Evolutionary conservation across 2,329 filamentous ascomycete species (phyloP).

Genomic region (Fusarium chaquense): DNA sequence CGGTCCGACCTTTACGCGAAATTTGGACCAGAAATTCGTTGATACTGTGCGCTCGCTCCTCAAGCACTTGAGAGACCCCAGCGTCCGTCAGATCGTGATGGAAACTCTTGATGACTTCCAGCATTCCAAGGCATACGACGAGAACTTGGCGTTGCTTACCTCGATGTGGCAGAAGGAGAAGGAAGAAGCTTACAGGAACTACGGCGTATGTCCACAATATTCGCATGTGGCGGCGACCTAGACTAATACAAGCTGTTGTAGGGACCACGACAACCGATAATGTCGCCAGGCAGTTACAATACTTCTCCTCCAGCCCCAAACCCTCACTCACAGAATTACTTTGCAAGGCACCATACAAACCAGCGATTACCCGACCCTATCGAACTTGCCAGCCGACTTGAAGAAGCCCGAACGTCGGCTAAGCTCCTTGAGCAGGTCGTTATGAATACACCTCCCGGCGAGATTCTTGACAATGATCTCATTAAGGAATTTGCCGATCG

Average conservation of each 20-base stretch:
- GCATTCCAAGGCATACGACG: constrained; percentile 77
- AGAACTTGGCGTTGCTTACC: constrained; percentile 76
- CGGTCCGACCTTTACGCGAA: constrained; percentile 88
- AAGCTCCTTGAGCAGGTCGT: constrained; percentile 93
- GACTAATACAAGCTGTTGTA: constrained; percentile 40
- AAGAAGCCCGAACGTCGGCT: constrained; percentile 91
- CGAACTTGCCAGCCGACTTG: constrained; percentile 84
- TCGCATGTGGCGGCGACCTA: background rate
- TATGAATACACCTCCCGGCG: constrained; percentile 81
- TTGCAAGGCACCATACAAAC: constrained; percentile 63
- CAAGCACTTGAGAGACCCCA: constrained; percentile 75
- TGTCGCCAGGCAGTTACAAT: constrained; percentile 24
- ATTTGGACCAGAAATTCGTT: constrained; percentile 87
- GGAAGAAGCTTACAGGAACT: constrained; percentile 68
- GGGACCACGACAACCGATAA: constrained; percentile 31
- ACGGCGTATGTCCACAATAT: constrained; percentile 58
- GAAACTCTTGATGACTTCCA: constrained; percentile 88
- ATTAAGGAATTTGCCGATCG: constrained; percentile 92
- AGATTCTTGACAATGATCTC: constrained; percentile 86
- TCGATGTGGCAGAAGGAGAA: constrained; percentile 94
- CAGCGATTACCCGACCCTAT: constrained; percentile 72
- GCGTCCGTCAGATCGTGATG: constrained; percentile 85
- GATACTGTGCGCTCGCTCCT: constrained; percentile 80
- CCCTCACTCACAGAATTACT: constrained; percentile 67
- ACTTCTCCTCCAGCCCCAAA: constrained; percentile 43